Conservation (phyloP, 2,329 filamentous ascomycete species). For the Alternaria triticina region DNA sequence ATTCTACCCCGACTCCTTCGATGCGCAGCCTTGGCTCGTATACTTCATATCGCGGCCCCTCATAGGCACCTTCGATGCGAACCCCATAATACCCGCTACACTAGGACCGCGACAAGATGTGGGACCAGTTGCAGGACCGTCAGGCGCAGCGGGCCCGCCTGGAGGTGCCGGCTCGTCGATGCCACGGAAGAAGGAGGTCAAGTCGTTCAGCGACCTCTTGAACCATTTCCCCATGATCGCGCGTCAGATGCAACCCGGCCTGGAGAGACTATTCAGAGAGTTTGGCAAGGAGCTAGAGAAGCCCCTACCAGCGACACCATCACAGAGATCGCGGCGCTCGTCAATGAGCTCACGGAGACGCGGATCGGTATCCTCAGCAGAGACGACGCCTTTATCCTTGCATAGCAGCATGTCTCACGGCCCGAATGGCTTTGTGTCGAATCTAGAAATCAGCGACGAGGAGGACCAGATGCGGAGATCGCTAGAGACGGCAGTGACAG, state of each 20-base stretch:
- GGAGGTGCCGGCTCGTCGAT: conserved; percentile 47
- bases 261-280: conserved; percentile 88
- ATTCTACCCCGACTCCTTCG: conserved; percentile 88
- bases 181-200: conserved; percentile 86
- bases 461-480: conserved; percentile 89
- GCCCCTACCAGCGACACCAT: conserved; percentile 76
- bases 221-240: conserved; percentile 95
- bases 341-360: conserved; percentile 43
- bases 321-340: conserved; percentile 47
- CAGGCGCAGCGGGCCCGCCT: conserved; percentile 21
- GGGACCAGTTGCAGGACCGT: conserved; percentile 1
- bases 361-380: conserved; percentile 45
- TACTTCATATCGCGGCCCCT: conserved; percentile 94
- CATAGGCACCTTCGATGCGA: conserved; percentile 80
- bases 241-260: conserved; percentile 89
- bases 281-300: conserved; percentile 87
- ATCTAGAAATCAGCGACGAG: conserved; percentile 78
- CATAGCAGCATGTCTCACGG: conserved; percentile 47
- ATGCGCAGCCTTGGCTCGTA: conserved; percentile 91
- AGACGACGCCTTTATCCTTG: conserved; percentile 44
- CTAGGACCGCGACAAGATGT: conserved; percentile 29
- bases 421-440: conserved; percentile 48
- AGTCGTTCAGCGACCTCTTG: conserved; percentile 86
- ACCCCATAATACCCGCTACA: conserved; percentile 70
- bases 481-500: conserved; percentile 88